Evolutionary conservation across 2,329 filamentous ascomycete species (phyloP), one percentile per base, ranked within the genome.

Genomic region (Colletotrichum brevisporum): DNA sequence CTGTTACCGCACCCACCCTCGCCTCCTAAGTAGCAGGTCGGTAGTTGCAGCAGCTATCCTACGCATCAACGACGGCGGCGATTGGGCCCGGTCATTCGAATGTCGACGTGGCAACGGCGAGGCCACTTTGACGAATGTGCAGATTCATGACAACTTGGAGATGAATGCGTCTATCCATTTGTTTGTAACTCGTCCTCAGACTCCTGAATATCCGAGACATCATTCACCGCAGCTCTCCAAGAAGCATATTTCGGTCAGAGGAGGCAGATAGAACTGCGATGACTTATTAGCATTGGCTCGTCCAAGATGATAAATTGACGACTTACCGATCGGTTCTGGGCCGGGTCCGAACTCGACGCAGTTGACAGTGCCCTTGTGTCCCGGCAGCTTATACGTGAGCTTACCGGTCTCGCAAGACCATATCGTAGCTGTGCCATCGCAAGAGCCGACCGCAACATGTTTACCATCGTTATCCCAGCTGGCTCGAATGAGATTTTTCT

Each of bases 281-380:
- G 52, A 45, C 43, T 10, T 16, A 76, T 86, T 75, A 86, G 82
- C 61, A 74, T 47, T 10, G n/a, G 26, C 21, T 50, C 13, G 12
- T 26, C 45, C 31, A 16, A 56, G 8, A 52, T 12, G 26, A n/a
- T n/a, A 9, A 13, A 5, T 36, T 36, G 48, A 41, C 24, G 63
- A 90, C 94, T 90, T 87, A 97, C 95, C 88, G 71, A 98, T 92
- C 21, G 94, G 94, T 75, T 98, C 94, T 70, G 92, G 89, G 47
- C 89, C 88, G 5, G 95, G 94, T 56, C 94, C 92, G 78, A 99
- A 97, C 74, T 97, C 92, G 63, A 95, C 95, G 78, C 95, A 94
- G 78, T 98, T 99, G 59, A 98, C 96, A 0, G 93, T 94, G 41
- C 95, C 96, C 81, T 94, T 96, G 79, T 99, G 96, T 1, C 96